phyloP scores from a whole-genome alignment of 805 yeast genomes.

The Hanseniaspora lindneri region DNA sequence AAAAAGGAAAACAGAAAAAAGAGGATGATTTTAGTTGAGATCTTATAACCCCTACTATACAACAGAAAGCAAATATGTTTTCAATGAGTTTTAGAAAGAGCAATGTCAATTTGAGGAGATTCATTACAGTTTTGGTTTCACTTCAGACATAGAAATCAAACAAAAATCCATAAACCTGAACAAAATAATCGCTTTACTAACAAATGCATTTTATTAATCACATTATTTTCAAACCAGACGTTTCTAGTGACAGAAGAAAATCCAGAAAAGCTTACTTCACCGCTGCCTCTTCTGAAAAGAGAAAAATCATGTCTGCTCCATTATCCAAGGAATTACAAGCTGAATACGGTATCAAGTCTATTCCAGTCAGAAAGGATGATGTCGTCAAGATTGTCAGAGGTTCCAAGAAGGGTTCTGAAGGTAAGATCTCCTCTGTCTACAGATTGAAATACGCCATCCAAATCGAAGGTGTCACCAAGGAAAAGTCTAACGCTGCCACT shows the following conservation, averaged over 20 bases:
- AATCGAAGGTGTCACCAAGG: conserved; percentile 93
- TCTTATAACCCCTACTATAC: too few species aligned
- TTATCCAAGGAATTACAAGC: conserved; percentile 97
- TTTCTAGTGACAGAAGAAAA: conserved; percentile 97
- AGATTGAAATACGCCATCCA: conserved; percentile 95
- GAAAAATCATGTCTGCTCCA: conserved; percentile 93
- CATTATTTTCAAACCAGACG: conserved; percentile 46
- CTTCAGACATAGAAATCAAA: too few species aligned
- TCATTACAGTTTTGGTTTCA: too few species aligned
- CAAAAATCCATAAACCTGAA: too few species aligned
- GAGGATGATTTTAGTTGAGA: too few species aligned
- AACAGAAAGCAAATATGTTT: too few species aligned
- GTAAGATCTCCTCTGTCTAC: conserved; percentile 94
- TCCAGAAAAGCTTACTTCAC: conserved; percentile 99
- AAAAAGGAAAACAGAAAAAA: too few species aligned
- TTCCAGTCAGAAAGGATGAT: conserved; percentile 97
- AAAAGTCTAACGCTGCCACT: conserved; percentile 95
- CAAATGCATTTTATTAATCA: background rate
- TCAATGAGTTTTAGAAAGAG: too few species aligned
- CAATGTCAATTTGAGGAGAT: too few species aligned
- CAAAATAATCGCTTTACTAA: conserved; percentile 4
- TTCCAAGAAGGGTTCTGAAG: conserved; percentile 98
- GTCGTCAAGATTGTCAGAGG: conserved; percentile 94
- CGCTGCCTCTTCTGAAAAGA: conserved; percentile 93
- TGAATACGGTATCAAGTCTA: conserved; percentile 88